Evolutionary conservation across 2,329 filamentous ascomycete species (phyloP).

Genomic region (Pseudocercospora musae): DNA sequence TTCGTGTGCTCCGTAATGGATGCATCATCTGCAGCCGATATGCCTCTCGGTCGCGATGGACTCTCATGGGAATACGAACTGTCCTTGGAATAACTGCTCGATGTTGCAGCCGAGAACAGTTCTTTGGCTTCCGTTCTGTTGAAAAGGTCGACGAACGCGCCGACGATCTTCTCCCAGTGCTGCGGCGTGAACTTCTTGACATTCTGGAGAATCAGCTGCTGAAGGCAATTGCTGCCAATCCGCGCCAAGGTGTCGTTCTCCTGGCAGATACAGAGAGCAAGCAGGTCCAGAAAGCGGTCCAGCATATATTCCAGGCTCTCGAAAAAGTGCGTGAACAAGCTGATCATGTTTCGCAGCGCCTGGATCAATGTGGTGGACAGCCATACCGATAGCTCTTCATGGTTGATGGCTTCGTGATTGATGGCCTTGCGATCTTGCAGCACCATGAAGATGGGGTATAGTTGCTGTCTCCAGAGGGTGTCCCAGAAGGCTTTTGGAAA

Average conservation of each 20-base stretch:
- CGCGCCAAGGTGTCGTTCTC: slow-evolving; percentile 98
- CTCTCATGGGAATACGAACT: slow-evolving; percentile 24
- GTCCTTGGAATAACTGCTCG: slow-evolving; percentile 32
- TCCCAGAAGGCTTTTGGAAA: slow-evolving; percentile 98
- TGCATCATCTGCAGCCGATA: slow-evolving; percentile 8
- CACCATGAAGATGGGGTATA: slow-evolving; percentile 98
- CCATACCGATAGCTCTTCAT: slow-evolving; percentile 97
- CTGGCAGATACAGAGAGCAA: slow-evolving; percentile 95
- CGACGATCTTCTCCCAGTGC: slow-evolving; percentile 94
- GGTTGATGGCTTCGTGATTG: slow-evolving; percentile 90
- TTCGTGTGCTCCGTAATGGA: slow-evolving; percentile 30
- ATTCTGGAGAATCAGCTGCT: slow-evolving; percentile 94
- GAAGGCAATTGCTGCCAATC: slow-evolving; percentile 96
- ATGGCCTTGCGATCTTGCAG: slow-evolving; percentile 85
- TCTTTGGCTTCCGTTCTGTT: slow-evolving; percentile 92
- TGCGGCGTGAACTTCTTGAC: slow-evolving; percentile 82
- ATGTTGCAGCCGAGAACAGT: slow-evolving; percentile 78
- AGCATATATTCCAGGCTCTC: slow-evolving; percentile 96
- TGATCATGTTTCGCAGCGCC: slow-evolving; percentile 96
- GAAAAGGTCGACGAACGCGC: slow-evolving; percentile 93
- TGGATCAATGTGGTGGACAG: slow-evolving; percentile 99
- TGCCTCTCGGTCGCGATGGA: slow-evolving; percentile 14
- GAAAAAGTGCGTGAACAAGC: slow-evolving; percentile 97
- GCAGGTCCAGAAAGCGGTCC: slow-evolving; percentile 88
- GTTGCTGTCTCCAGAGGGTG: slow-evolving; percentile 90